Evolutionary conservation across 805 yeast species (phyloP).

Genomic region (Starmerella vitae): DNA sequence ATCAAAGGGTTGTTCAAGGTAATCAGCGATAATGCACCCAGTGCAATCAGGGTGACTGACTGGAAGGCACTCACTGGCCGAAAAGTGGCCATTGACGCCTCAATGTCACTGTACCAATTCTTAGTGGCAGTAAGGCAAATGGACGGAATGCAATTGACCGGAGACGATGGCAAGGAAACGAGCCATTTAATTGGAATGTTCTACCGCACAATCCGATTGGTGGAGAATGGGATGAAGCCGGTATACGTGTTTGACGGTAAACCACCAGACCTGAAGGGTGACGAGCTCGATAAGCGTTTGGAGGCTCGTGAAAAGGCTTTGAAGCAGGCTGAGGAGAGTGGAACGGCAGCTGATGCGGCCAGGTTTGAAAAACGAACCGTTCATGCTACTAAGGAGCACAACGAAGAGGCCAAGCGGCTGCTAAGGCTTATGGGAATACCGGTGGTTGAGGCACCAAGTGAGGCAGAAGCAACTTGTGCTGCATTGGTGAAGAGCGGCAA

Average conservation of each 20-base stretch:
- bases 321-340: conserved; percentile 57
- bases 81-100: conserved; percentile 81
- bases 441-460: conserved; percentile 85
- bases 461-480: conserved; percentile 98
- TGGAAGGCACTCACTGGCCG: conserved; percentile 82
- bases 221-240: conserved; percentile 90
- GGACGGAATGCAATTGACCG: conserved; percentile 87
- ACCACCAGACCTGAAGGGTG: conserved; percentile 89
- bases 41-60: conserved; percentile 61
- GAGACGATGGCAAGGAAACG: conserved; percentile 79
- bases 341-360: conserved; percentile 62
- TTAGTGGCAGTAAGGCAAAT: conserved; percentile 91
- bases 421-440: conserved; percentile 91
- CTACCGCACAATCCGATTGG: conserved; percentile 79
- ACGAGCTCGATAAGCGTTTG: conserved; percentile 77
- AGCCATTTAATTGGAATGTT: conserved; percentile 93
- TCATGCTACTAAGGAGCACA: conserved; percentile 75
- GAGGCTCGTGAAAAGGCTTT: conserved; percentile 73
- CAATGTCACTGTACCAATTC: conserved; percentile 94
- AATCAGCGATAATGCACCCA: conserved; percentile 79
- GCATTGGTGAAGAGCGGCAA: conserved; percentile 77
- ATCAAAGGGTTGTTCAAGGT: conserved; percentile 58
- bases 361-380: conserved; percentile 79
- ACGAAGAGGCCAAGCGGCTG: conserved; percentile 79
- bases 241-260: conserved; percentile 95